phyloP scores from a whole-genome alignment of 768 basidiomycete genomes.

The Tulasnella calospora region DNA sequence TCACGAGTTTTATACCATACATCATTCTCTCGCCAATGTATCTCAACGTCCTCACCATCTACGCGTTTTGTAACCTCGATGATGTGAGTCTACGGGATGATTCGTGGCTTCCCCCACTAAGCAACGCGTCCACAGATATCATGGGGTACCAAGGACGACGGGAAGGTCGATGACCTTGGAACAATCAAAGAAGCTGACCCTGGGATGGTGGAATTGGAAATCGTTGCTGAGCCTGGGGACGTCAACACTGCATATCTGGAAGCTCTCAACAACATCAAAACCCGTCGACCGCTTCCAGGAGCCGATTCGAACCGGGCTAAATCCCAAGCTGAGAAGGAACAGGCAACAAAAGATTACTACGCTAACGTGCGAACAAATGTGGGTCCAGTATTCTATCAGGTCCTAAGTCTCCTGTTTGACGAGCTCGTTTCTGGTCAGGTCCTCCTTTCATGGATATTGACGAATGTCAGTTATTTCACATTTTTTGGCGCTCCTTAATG shows the following conservation, averaged over 20 bases:
- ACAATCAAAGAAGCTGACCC: constrained; percentile 71
- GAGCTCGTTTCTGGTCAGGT: constrained; percentile 40
- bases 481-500: neutral
- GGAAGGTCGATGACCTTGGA: constrained; percentile 72
- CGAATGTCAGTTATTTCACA: constrained; percentile 53
- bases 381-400: constrained; percentile 23
- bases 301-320: constrained; percentile 41
- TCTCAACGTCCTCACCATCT: constrained; percentile 72
- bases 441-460: constrained; percentile 74
- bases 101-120: constrained; percentile 8
- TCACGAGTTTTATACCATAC: constrained; percentile 88
- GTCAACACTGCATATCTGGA: constrained; percentile 82
- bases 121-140: constrained; percentile 52
- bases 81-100: constrained; percentile 51
- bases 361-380: constrained; percentile 81
- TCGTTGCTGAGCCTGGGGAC: constrained; percentile 75
- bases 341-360: constrained; percentile 78
- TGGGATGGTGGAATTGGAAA: constrained; percentile 71
- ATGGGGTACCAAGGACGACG: constrained; percentile 95
- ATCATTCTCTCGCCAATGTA: constrained; percentile 79
- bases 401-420: constrained; percentile 30
- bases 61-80: constrained; percentile 80
- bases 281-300: constrained; percentile 38
- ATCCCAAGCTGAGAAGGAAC: constrained; percentile 57
- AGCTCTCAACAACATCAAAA: constrained; percentile 64